phyloP scores from a whole-genome alignment of 2,329 filamentous ascomycete genomes.

The Penicillium expansum region DNA sequence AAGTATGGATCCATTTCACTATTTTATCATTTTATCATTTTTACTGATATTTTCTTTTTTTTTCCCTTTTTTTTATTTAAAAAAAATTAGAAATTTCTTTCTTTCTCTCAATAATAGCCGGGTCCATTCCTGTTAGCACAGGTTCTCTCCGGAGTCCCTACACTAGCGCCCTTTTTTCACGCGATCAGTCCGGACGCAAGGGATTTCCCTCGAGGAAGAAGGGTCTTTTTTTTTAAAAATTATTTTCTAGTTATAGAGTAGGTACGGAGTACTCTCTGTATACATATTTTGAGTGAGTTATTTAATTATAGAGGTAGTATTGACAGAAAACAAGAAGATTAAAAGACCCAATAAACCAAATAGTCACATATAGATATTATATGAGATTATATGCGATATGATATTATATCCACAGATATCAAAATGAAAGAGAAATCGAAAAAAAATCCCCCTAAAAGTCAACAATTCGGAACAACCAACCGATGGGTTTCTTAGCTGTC shows the following conservation, averaged over 20 bases:
- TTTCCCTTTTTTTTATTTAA: neutral
- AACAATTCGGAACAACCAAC: slow-evolving; percentile 4
- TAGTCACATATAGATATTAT: too few species aligned
- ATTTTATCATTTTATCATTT: too few species aligned
- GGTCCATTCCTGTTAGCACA: slow-evolving; percentile 8
- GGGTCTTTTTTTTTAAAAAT: neutral
- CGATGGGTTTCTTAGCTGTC: slow-evolving; percentile 2
- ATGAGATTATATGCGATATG: too few species aligned
- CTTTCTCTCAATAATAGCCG: slow-evolving; percentile 3
- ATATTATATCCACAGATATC: neutral
- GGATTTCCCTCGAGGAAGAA: slow-evolving; percentile 1
- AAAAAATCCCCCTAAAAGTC: neutral
- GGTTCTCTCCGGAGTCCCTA: slow-evolving; percentile 12
- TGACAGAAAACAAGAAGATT: neutral
- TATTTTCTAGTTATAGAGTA: neutral
- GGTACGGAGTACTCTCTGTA: neutral
- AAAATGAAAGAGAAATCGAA: neutral
- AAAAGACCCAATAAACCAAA: too few species aligned
- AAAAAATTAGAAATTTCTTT: neutral
- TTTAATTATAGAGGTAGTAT: neutral
- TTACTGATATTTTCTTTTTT: neutral
- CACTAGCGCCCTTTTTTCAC: slow-evolving; percentile 9
- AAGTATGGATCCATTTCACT: neutral
- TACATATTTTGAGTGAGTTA: neutral
- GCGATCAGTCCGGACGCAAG: slow-evolving; percentile 5